These are phyloP conservation scores for Symbiodinium natans DNA, from an alignment of 73 alveolate species.

Conservation along the genomic window DNA sequence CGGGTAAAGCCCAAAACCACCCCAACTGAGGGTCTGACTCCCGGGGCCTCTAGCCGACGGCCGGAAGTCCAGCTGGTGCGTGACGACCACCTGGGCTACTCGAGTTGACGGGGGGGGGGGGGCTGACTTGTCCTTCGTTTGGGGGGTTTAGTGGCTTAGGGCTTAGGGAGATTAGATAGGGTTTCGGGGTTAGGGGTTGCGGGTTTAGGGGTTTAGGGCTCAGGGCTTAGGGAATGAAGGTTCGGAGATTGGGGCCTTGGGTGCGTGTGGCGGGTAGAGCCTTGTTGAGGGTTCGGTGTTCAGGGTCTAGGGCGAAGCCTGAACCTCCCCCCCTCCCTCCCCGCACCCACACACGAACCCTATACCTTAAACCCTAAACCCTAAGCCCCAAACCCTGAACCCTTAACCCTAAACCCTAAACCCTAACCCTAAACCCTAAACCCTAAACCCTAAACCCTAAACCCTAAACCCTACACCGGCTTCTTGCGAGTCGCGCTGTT, in stretches of 20 bases:
- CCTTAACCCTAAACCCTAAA: not conserved
- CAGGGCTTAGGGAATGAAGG: not conserved
- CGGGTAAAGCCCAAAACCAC: too few species aligned
- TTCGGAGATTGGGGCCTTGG: not conserved
- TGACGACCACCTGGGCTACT: not conserved
- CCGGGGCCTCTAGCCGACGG: constrained; percentile 8
- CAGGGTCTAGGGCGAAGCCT: too few species aligned
- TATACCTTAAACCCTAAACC: not conserved
- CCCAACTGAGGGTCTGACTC: not conserved
- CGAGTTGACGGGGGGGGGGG: not conserved
- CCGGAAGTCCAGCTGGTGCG: constrained; percentile 2
- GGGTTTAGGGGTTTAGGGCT: not conserved
- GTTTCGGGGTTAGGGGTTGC: not conserved
- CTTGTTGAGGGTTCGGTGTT: too few species aligned
- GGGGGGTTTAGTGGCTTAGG: not conserved
- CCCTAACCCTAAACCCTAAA: not conserved
- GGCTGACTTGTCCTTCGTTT: too few species aligned
- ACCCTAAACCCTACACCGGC: not conserved
- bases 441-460: not conserved
- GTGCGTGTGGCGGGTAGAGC: not conserved
- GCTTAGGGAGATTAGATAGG: too few species aligned
- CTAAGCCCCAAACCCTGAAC: too few species aligned
- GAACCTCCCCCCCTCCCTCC: not conserved
- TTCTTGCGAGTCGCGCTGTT: constrained; percentile 26
- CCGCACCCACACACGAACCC: too few species aligned